Evolutionary conservation across 1,139 yeast species (phyloP).

Genomic region (Sugiyamaella castrensis): DNA sequence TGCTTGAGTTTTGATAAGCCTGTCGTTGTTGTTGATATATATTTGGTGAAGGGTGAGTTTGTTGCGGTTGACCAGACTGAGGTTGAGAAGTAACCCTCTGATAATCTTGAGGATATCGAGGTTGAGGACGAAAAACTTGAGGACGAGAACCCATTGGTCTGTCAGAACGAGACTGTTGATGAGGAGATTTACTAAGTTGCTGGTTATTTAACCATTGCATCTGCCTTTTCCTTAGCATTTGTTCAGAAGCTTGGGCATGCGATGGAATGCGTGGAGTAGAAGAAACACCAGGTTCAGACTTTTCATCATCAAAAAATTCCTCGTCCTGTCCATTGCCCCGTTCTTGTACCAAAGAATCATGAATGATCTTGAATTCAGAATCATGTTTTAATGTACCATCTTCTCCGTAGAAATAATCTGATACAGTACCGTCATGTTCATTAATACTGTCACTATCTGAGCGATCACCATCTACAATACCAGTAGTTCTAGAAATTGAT

Average conservation of each 20-base stretch:
- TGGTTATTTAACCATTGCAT: conserved; percentile 3
- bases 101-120: conserved; percentile 8
- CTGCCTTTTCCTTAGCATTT: conserved; percentile 2
- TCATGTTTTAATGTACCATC: conserved; percentile 27
- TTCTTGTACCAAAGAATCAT: conserved; percentile 26
- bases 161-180: not conserved
- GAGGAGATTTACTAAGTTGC: not conserved
- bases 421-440: conserved; percentile 15
- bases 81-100: not conserved
- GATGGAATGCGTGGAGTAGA: not conserved
- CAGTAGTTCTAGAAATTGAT: conserved; percentile 24
- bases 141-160: conserved; percentile 2
- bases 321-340: conserved; percentile 11
- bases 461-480: conserved; percentile 22
- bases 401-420: conserved; percentile 19
- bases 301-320: conserved; percentile 8
- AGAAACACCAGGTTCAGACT: conserved; percentile 11
- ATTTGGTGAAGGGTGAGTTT: not conserved
- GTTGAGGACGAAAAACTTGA: conserved; percentile 6
- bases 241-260: not conserved
- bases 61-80: no score
- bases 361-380: conserved; percentile 27
- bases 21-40: not conserved
- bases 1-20: no score
- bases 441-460: conserved; percentile 21